Evolutionary conservation across 441 rosid species (phyloP), one percentile per base, ranked within the genome.

Genomic region (Populus hybrid): DNA sequence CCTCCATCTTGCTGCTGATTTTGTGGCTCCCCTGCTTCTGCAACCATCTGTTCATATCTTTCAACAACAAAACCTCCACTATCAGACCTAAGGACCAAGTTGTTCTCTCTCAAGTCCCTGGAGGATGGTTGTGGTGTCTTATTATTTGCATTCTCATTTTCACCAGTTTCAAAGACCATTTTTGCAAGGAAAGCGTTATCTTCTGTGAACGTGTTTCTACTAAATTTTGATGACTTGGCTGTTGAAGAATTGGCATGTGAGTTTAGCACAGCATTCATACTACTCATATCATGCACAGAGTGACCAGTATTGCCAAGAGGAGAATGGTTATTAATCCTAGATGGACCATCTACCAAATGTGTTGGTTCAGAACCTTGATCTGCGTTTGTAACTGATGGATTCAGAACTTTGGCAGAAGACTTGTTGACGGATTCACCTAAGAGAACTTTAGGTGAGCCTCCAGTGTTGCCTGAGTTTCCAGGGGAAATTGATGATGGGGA

Each of bases 401-500:
- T 78, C 21, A 29, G 20, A 66, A 79, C 59, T 76, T 81, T 77
- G 33, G 83, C 78, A 72, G 89, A 77, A 76, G 82, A 71, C 45
- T 28, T 64, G 50, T 76, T 74, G 42, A 75, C 59, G 69, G 77
- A 35, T 81, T 65, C 71, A 66, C 80, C 76, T 50, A 77, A 68
- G 70, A 64, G 79, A 61, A 45, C 70, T 78, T 64, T 73, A 40
- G 82, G 77, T 71, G 88, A 87, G 71, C 80, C 73, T 50, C 80
- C 77, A 75, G 31, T 63, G 72, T 71, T 77, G 72, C 84, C 76
- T n/a, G 83, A 76, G 69, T 83, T 84, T 69, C 81, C 81, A 33
- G 82, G 77, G 80, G 79, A 88, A 71, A 80, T 53, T 78, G 90
- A 76, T 64, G 79, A 81, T 38, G 91, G 74, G 11, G 87, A 81